These are phyloP conservation scores for Syzygium jambos DNA, from an alignment of 345 rosid species.

Conservation along the genomic window DNA sequence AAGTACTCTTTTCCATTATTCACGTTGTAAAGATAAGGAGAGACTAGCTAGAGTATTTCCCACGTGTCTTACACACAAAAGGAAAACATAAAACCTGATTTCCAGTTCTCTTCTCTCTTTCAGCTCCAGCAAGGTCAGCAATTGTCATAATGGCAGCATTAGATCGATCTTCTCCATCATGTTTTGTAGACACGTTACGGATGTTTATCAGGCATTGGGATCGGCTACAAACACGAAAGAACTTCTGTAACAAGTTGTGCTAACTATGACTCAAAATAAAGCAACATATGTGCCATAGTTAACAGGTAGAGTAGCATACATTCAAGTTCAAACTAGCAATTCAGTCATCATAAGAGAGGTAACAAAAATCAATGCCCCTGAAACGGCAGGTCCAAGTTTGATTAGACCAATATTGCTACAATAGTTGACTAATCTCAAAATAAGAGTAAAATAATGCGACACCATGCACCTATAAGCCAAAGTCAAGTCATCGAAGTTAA, in stretches of 20 bases:
- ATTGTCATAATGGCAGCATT: constrained; percentile 50
- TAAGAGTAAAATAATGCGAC: neutral
- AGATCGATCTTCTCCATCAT: constrained; percentile 15
- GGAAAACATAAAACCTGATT: constrained; percentile 51
- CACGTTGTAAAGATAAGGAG: neutral
- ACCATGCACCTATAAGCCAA: neutral
- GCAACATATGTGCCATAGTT: neutral
- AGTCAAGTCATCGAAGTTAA: neutral
- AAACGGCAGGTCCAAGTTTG: neutral
- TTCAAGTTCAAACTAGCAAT: neutral
- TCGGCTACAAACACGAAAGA: constrained; percentile 44
- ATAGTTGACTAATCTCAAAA: neutral
- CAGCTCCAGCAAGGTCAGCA: constrained; percentile 96
- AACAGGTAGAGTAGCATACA: neutral
- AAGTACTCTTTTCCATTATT: neutral
- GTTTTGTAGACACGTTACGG: constrained; percentile 15
- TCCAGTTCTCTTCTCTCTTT: constrained; percentile 87
- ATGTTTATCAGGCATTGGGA: constrained; percentile 91
- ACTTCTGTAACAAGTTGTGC: neutral
- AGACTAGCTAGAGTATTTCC: neutral
- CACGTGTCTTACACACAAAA: neutral
- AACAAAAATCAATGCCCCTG: neutral
- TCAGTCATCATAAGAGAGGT: neutral
- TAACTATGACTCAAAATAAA: neutral
- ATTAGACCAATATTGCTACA: neutral